Evolutionary conservation across 2,329 filamentous ascomycete species (phyloP).

Genomic region (Scedosporium minutisporum): DNA sequence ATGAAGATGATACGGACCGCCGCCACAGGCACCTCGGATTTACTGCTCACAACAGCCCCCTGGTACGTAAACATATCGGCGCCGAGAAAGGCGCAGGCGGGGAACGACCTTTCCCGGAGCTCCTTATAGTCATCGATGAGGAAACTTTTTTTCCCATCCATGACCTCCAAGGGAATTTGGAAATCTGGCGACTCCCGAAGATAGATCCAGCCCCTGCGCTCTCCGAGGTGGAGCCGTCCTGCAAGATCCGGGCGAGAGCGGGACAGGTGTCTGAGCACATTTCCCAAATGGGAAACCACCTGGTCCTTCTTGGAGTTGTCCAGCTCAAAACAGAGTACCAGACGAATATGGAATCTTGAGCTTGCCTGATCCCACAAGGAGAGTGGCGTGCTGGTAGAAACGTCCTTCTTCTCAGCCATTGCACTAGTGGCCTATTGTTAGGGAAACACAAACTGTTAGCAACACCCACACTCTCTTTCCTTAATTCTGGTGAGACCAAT

Average conservation of each 20-base stretch:
- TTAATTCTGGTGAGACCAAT: not conserved
- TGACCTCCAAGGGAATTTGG: slow-evolving; percentile 14
- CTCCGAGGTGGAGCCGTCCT: slow-evolving; percentile 15
- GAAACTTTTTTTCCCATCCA: slow-evolving; percentile 13
- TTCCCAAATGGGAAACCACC: slow-evolving; percentile 10
- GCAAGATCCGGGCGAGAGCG: slow-evolving; percentile 18
- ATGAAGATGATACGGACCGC: slow-evolving; percentile 28
- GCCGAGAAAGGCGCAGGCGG: slow-evolving; percentile 19
- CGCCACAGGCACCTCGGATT: slow-evolving; percentile 22
- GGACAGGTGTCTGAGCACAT: slow-evolving; percentile 12
- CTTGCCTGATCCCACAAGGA: slow-evolving; percentile 13
- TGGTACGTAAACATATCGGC: slow-evolving; percentile 12
- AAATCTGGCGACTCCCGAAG: slow-evolving; percentile 11
- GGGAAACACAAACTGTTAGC: not conserved
- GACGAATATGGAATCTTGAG: slow-evolving; percentile 10
- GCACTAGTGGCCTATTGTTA: not conserved
- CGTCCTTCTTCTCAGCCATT: not conserved
- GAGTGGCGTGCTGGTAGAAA: slow-evolving; percentile 5
- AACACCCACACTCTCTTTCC: not conserved
- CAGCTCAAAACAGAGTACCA: slow-evolving; percentile 16
- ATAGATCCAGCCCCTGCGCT: slow-evolving; percentile 11
- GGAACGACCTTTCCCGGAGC: slow-evolving; percentile 18
- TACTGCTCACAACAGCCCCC: slow-evolving; percentile 1
- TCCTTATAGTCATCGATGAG: slow-evolving; percentile 14
- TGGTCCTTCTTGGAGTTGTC: slow-evolving; percentile 7